These are phyloP conservation scores for Neoboletus magnificus DNA, from an alignment of 768 basidiomycete species.

Conservation along the genomic window DNA sequence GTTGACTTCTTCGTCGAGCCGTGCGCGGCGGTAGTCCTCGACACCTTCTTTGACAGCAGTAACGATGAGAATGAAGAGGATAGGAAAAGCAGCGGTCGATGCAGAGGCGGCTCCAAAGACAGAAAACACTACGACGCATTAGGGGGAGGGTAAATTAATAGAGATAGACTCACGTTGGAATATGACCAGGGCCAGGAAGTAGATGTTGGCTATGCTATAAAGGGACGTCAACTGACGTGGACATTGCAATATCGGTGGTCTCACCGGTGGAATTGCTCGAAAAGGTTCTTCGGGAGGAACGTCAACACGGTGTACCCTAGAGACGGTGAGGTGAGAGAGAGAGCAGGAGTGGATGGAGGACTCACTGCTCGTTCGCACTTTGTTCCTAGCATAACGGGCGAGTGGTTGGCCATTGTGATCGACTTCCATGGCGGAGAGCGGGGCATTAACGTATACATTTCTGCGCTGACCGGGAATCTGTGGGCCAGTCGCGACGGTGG, in stretches of 20 bases:
- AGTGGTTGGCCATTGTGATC: conserved; percentile 73
- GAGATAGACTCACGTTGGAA: conserved; percentile 56
- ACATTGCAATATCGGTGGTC: conserved; percentile 12
- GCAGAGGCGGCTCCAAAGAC: conserved; percentile 88
- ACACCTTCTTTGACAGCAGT: conserved; percentile 95
- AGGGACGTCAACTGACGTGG: not conserved
- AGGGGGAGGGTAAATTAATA: not conserved
- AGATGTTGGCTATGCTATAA: conserved; percentile 81
- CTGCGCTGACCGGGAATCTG: conserved; percentile 54
- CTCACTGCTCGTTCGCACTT: conserved; percentile 91
- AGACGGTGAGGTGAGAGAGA: not conserved
- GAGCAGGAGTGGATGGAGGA: conserved; percentile 12
- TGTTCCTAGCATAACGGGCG: conserved; percentile 82
- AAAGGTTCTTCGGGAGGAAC: conserved; percentile 91
- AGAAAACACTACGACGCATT: conserved; percentile 62
- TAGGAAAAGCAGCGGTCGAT: conserved; percentile 76
- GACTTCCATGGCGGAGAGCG: conserved; percentile 61
- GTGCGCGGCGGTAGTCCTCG: conserved; percentile 91
- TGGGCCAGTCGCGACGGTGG: conserved; percentile 15
- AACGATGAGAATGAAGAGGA: conserved; percentile 81
- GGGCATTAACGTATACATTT: conserved; percentile 79
- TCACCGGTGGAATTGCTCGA: conserved; percentile 89
- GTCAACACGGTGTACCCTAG: conserved; percentile 87
- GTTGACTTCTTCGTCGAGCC: conserved; percentile 91
- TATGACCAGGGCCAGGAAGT: conserved; percentile 81